Conservation (phyloP, 768 basidiomycete genomes). For the Coprinopsis cinerea region DNA sequence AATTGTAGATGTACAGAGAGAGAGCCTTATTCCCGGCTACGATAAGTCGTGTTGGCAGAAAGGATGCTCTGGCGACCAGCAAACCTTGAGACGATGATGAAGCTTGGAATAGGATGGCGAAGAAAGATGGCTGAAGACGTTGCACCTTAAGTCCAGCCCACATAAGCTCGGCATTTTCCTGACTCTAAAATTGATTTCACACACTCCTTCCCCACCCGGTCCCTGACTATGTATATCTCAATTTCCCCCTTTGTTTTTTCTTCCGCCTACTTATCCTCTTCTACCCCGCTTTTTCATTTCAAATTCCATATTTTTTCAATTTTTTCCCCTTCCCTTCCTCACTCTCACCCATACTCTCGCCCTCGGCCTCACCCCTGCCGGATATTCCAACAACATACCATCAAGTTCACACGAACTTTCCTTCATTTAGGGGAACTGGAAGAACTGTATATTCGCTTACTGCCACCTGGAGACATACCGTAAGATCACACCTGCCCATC, state of each 20-base stretch:
- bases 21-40: constrained; percentile 39
- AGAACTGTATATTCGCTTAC: neutral
- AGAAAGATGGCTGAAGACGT: constrained; percentile 2
- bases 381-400: constrained; percentile 13
- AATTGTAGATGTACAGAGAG: constrained; percentile 77
- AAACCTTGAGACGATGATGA: neutral
- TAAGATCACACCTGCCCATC: no score
- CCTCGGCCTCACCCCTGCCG: no score
- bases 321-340: neutral
- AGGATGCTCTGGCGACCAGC: constrained; percentile 1
- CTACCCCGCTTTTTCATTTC: neutral
- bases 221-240: constrained; percentile 17
- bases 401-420: constrained; percentile 8
- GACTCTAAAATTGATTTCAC: no score
- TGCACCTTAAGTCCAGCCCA: no score
- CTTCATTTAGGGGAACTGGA: neutral
- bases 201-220: no score
- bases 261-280: neutral
- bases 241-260: neutral
- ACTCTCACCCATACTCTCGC: constrained; percentile 16
- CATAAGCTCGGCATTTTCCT: no score
- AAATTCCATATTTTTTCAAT: neutral
- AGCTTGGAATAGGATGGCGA: constrained; percentile 2
- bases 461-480: neutral
- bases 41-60: neutral